Conservation (phyloP, 2,329 filamentous ascomycete genomes). For the Penicillium sp. region DNA sequence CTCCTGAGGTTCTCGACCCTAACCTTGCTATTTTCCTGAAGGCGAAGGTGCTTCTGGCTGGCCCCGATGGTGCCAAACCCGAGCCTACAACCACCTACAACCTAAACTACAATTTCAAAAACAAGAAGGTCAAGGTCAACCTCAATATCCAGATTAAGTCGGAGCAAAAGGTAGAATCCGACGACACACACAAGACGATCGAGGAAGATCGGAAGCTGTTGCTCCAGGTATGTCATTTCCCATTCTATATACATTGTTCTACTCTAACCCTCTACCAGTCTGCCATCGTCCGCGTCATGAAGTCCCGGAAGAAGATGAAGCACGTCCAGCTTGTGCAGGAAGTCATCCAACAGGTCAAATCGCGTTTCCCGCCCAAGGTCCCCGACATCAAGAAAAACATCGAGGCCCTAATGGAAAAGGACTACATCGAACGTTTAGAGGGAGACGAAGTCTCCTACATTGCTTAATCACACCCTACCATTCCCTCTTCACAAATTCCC, state of each 20-base stretch:
- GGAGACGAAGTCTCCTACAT: constrained; percentile 94
- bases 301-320: constrained; percentile 98
- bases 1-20: constrained; percentile 80
- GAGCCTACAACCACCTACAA: constrained; percentile 76
- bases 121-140: constrained; percentile 97
- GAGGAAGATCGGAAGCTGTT: constrained; percentile 96
- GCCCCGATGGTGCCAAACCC: constrained; percentile 71
- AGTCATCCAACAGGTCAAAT: constrained; percentile 92
- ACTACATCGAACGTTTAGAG: constrained; percentile 94
- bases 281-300: constrained; percentile 99
- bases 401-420: constrained; percentile 96
- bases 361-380: constrained; percentile 88
- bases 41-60: constrained; percentile 80
- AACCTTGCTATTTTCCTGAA: constrained; percentile 85
- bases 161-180: constrained; percentile 93
- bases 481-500: constrained; percentile 7
- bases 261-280: constrained; percentile 59
- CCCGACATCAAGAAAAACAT: constrained; percentile 99
- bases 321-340: constrained; percentile 91
- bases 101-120: constrained; percentile 94
- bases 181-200: constrained; percentile 98
- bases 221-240: constrained; percentile 71
- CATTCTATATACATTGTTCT: not conserved
- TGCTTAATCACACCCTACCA: constrained; percentile 57
- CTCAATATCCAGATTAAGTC: constrained; percentile 92